Conservation (phyloP, 306 rosid species). For the Cicer bijugum region DNA sequence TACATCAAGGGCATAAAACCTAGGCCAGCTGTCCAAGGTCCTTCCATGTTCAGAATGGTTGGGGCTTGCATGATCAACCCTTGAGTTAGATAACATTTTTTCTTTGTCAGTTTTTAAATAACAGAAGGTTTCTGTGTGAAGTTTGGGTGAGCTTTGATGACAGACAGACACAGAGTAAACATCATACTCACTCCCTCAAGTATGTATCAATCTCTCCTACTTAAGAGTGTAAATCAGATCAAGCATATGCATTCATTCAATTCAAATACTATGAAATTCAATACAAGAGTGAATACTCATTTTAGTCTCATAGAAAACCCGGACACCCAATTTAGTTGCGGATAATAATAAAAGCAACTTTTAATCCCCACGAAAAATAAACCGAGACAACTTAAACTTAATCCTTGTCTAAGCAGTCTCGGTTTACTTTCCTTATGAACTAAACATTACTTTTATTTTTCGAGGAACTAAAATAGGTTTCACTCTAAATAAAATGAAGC, state of each 20-base stretch:
- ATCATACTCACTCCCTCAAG: background rate
- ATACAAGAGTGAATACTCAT: background rate
- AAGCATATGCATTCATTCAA: background rate
- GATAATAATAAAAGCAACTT: too few relatives aligned
- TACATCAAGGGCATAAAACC: slow-evolving; percentile 1
- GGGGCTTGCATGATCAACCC: background rate
- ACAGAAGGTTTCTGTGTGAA: background rate
- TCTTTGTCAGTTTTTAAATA: background rate
- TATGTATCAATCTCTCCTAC: background rate
- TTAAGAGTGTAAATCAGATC: background rate
- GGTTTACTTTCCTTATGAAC: too few relatives aligned
- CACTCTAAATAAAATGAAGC: background rate
- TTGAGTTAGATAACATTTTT: background rate
- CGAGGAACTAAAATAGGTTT: too few relatives aligned
- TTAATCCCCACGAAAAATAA: too few relatives aligned
- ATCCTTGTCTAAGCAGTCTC: too few relatives aligned
- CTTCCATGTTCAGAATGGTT: background rate
- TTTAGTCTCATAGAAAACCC: too few relatives aligned
- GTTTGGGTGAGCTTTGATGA: too few relatives aligned
- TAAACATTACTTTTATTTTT: too few relatives aligned
- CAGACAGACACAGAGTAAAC: too few relatives aligned
- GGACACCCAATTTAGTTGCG: too few relatives aligned
- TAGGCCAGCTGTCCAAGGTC: slow-evolving; percentile 1
- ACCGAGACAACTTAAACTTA: too few relatives aligned
- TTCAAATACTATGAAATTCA: background rate